phyloP scores from a whole-genome alignment of 2,329 filamentous ascomycete species.

The Nemania abortiva region DNA sequence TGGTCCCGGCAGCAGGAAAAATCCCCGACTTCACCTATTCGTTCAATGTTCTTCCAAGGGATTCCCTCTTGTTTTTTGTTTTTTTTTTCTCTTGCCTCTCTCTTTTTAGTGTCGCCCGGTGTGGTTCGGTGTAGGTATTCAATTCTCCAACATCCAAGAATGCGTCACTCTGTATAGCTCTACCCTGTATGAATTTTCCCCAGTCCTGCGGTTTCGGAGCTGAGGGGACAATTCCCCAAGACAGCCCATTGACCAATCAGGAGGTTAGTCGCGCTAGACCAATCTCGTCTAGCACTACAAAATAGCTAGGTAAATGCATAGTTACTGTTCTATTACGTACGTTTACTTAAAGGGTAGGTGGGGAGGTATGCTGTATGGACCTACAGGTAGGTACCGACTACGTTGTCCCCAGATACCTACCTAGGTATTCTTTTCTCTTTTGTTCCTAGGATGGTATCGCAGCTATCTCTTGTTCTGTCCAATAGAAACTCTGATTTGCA shows the following conservation, averaged over 20 bases:
- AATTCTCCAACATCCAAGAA: constrained; percentile 4
- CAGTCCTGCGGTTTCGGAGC: constrained; percentile 30
- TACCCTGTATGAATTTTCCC: constrained; percentile 24
- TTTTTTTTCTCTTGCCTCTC: too few relatives aligned
- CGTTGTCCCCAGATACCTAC: too few relatives aligned
- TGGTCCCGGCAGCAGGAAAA: constrained; percentile 3
- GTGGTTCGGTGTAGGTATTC: neutral
- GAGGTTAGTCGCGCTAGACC: neutral
- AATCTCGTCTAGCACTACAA: neutral
- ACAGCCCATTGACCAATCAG: constrained; percentile 26
- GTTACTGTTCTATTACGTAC: neutral
- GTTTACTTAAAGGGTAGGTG: too few relatives aligned
- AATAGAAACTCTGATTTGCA: neutral
- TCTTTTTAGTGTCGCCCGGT: neutral
- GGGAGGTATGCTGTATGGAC: too few relatives aligned
- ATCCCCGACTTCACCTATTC: neutral
- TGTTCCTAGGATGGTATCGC: too few relatives aligned
- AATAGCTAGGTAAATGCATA: neutral
- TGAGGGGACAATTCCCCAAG: neutral
- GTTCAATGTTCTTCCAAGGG: too few relatives aligned
- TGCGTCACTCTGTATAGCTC: constrained; percentile 23
- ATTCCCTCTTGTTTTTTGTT: too few relatives aligned
- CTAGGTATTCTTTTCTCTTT: neutral
- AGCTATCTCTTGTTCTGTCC: neutral
- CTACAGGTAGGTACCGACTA: too few relatives aligned